Percentiles rank a stretch among this genome's conserved stretches.
Conservation (phyloP, 495 filamentous ascomycete genomes). For the Staphylotrichum longicolle region DNA sequence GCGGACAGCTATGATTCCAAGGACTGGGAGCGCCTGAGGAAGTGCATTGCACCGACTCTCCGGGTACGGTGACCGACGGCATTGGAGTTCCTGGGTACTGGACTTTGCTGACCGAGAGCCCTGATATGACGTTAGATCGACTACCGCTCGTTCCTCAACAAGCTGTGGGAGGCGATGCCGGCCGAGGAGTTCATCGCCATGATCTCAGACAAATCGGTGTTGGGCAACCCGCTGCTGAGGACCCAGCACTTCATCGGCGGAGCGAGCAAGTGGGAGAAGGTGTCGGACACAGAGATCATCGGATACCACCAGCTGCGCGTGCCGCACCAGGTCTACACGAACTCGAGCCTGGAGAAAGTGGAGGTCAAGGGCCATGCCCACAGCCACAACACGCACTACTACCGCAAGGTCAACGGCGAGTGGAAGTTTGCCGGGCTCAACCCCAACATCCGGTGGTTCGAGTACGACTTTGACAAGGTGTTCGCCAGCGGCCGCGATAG, state of each 20-base stretch:
- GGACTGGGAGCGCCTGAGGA: slow-evolving; percentile 70
- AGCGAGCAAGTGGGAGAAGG: slow-evolving; percentile 65
- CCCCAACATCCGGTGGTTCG: slow-evolving; percentile 68
- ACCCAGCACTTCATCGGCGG: slow-evolving; percentile 77
- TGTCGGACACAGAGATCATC: slow-evolving; percentile 63
- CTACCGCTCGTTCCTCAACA: slow-evolving; percentile 72
- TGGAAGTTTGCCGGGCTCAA: slow-evolving; percentile 81
- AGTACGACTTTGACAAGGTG: slow-evolving; percentile 63
- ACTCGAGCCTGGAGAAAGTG: slow-evolving; percentile 49
- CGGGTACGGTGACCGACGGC: slow-evolving; percentile 38
- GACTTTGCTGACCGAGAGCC: slow-evolving; percentile 9
- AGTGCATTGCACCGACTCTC: slow-evolving; percentile 70
- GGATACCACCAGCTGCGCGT: slow-evolving; percentile 78
- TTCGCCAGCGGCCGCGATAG: slow-evolving; percentile 47
- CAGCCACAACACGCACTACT: slow-evolving; percentile 68
- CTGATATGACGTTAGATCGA: slow-evolving; percentile 49
- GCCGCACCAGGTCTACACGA: slow-evolving; percentile 64
- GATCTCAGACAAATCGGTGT: slow-evolving; percentile 62
- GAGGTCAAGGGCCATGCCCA: slow-evolving; percentile 67
- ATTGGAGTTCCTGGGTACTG: too few species aligned
- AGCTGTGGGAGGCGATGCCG: slow-evolving; percentile 68
- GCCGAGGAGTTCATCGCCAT: slow-evolving; percentile 70
- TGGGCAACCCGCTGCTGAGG: slow-evolving; percentile 67
- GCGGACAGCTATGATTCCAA: slow-evolving; percentile 81
- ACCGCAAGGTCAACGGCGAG: slow-evolving; percentile 68